These are phyloP conservation scores for Aspergillus heteromorphus DNA, from an alignment of 495 filamentous ascomycete species.

Conservation along the genomic window DNA sequence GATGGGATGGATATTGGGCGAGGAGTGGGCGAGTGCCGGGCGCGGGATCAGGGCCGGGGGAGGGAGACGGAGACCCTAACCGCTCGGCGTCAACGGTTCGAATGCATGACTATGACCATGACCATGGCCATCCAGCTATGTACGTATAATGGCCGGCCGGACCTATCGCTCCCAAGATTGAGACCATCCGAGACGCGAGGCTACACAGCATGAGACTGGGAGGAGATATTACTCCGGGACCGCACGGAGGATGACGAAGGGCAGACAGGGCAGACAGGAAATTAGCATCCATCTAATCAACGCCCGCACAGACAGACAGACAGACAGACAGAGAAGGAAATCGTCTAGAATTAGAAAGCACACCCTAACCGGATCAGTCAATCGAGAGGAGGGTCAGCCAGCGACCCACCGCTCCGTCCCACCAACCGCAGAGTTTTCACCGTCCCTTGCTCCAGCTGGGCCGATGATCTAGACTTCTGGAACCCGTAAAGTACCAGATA, in stretches of 20 bases:
- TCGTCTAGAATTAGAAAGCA: too few relatives aligned
- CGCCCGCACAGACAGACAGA: not conserved
- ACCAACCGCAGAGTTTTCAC: slow-evolving; percentile 2
- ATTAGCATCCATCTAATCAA: not conserved
- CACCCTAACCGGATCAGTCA: too few relatives aligned
- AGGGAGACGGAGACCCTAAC: too few relatives aligned
- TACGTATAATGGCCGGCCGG: too few relatives aligned
- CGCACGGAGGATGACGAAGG: too few relatives aligned
- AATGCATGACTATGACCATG: slow-evolving; percentile 8
- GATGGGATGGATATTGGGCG: not conserved
- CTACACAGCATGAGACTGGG: too few relatives aligned
- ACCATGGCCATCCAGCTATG: too few relatives aligned
- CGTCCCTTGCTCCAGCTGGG: not conserved
- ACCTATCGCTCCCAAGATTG: too few relatives aligned
- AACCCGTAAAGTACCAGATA: not conserved
- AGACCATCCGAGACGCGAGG: too few relatives aligned
- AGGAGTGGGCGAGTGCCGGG: not conserved
- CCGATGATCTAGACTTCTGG: not conserved
- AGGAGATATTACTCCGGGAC: too few relatives aligned
- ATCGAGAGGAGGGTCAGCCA: not conserved
- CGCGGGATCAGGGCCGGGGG: not conserved
- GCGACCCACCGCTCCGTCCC: not conserved
- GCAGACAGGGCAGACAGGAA: too few relatives aligned
- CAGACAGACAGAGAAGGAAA: not conserved
- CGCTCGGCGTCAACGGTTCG: slow-evolving; percentile 14